Percentiles rank a stretch among this genome's conserved stretches.
These are phyloP conservation scores for Vitis hybrid DNA, from an alignment of 177 flowering plant species.

Conservation along the genomic window DNA sequence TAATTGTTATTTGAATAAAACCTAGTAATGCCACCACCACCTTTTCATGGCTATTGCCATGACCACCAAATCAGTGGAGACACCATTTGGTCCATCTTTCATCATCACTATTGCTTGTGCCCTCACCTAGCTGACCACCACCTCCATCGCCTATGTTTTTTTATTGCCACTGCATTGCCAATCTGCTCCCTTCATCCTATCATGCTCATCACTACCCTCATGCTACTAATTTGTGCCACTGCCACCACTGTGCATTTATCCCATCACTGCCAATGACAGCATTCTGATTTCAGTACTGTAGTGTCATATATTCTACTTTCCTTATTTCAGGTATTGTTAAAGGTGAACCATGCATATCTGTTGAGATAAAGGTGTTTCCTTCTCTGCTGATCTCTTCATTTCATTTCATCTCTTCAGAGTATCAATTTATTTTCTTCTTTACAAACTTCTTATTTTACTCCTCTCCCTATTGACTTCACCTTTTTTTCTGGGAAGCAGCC, in stretches of 20 bases:
- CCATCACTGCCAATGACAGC: neutral
- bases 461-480: constrained; percentile 7
- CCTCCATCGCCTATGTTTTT: too few species aligned
- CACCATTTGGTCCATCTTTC: too few species aligned
- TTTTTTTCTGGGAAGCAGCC: constrained; percentile 55
- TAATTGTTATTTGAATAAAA: too few species aligned
- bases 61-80: too few species aligned
- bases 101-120: too few species aligned
- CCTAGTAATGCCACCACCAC: too few species aligned
- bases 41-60: too few species aligned
- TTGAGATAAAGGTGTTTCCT: constrained; percentile 84
- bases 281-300: neutral
- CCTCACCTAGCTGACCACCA: too few species aligned
- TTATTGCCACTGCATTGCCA: too few species aligned
- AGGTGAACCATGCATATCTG: constrained; percentile 56
- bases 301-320: neutral
- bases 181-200: too few species aligned
- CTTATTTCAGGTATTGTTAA: constrained; percentile 45
- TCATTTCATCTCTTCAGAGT: neutral
- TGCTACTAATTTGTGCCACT: too few species aligned
- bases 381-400: neutral
- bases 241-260: neutral
- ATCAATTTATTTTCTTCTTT: neutral
- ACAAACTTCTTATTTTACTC: neutral
- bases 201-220: too few species aligned